Evolutionary conservation across 768 basidiomycete genomes (phyloP), one percentile per base, ranked within the genome.

Genomic region (Leccinum subtestaceum): DNA sequence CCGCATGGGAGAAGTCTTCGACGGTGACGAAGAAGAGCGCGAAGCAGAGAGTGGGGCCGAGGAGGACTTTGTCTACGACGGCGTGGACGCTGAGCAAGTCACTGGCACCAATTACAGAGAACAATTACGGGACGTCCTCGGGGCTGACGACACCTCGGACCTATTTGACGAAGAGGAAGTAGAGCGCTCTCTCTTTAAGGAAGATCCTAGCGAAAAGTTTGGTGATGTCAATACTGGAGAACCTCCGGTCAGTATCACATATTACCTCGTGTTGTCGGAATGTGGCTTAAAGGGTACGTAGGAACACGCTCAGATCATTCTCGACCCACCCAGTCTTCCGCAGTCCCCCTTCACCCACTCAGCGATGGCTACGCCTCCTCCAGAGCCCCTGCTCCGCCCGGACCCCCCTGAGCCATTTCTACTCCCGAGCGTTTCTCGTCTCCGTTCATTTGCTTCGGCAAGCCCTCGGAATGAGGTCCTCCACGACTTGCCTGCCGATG

Each of bases 341-440:
- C 74, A 78, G 10, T 70, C 72, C 5, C 75, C 78, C 34, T 76
- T 78, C 31, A 50, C 68, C 25, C 67, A 68, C 10, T 63, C 62
- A 21, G 67, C 67, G 49, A 72, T 76, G 34, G 65, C 73, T 38
- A 61, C 73, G 54, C 76, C 78, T 5, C 76, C 83, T 31, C 76
- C 77, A 19, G 61, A 60, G 21, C 27, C 56, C 17, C 48, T 54
- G 5, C 21, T 52, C 36, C 21, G 48, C 34, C 60, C 57, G 0
- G 46, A 59, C 9, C 56, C 51, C 10, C 74, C 81, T 4, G 79
- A 81, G 40, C 81, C 85, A 12, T 91, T 87, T 69, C 70, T 91
- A 19, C 86, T 89, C 64, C 88, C 88, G 4, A 82, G 78, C n/a
- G 81, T 91, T 6, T 93, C 91, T 29, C 82, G 91, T n/a, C 81